Conservation (phyloP, 1,284 basidiomycete species). For the Pseudozyma hubeiensis region DNA sequence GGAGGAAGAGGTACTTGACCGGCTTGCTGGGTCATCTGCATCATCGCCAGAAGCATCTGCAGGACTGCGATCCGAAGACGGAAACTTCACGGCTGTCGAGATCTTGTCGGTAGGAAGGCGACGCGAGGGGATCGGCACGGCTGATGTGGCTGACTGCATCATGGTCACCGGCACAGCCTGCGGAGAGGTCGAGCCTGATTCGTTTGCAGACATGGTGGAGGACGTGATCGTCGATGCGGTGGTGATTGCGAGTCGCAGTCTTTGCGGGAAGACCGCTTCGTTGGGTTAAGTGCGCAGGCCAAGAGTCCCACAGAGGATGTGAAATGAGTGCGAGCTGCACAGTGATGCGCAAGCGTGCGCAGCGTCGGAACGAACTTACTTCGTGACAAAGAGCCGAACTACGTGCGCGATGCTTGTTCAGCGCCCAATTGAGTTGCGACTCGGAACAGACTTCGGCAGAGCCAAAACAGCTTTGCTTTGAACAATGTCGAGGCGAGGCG, state of each 20-base stretch:
- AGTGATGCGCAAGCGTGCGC: not conserved
- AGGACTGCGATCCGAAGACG: constrained; percentile 23
- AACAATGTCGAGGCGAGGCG: not conserved
- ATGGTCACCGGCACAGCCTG: not conserved
- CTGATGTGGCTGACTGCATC: constrained; percentile 1
- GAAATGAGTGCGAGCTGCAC: not conserved
- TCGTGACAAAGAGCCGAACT: constrained; percentile 2
- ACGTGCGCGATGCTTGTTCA: constrained; percentile 14
- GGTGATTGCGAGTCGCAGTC: not conserved
- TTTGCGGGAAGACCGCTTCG: not conserved
- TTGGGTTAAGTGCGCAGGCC: not conserved
- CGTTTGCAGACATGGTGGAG: not conserved
- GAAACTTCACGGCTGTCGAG: constrained; percentile 18
- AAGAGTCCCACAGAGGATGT: too few species aligned
- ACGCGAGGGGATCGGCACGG: constrained; percentile 8
- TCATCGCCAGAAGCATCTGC: constrained; percentile 12
- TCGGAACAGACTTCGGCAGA: constrained; percentile 16
- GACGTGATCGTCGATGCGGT: not conserved
- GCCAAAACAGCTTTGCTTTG: constrained; percentile 15
- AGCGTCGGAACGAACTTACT: too few species aligned
- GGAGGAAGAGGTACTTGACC: constrained; percentile 25
- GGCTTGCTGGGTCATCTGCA: not conserved
- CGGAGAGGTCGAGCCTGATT: not conserved
- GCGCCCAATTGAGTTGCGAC: not conserved
- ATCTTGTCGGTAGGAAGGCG: constrained; percentile 24